A percentile compares a stretch with the other conserved stretches of the same genome.
Evolutionary conservation across 2,329 filamentous ascomycete genomes (phyloP).

Genomic region (Teratosphaeria gauchensis): DNA sequence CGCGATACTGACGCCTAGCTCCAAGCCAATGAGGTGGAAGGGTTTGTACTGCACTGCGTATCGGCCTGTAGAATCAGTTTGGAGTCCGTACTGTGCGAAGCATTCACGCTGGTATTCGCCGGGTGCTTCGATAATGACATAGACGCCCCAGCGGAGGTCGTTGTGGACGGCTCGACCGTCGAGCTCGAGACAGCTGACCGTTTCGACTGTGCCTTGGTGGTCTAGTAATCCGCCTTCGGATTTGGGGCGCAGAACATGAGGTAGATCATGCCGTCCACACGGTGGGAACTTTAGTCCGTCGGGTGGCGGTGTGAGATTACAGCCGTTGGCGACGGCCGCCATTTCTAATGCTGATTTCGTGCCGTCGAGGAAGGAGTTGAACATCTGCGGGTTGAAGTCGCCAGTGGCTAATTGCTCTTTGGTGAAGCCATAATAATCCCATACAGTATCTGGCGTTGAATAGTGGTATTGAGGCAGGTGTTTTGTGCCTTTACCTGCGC

Average conservation of each 20-base stretch:
- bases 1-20: conserved; percentile 36
- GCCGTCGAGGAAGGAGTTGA: conserved; percentile 42
- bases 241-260: conserved; percentile 31
- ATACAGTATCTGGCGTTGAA: conserved; percentile 39
- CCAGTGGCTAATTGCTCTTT: conserved; percentile 33
- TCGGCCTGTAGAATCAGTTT: conserved; percentile 33
- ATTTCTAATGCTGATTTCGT: conserved; percentile 40
- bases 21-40: conserved; percentile 39
- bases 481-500: conserved; percentile 39
- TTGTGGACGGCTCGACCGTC: conserved; percentile 35
- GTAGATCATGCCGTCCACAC: conserved; percentile 35
- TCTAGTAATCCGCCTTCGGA: conserved; percentile 34
- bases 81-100: conserved; percentile 37
- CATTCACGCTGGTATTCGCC: conserved; percentile 34
- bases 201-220: conserved; percentile 36
- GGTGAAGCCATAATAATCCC: conserved; percentile 39
- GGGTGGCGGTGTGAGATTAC: conserved; percentile 32
- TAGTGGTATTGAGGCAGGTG: conserved; percentile 38
- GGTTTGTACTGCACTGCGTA: conserved; percentile 40
- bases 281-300: conserved; percentile 36
- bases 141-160: conserved; percentile 36
- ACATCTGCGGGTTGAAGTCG: conserved; percentile 41
- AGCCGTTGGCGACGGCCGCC: conserved; percentile 40
- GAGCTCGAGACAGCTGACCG: conserved; percentile 36
- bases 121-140: conserved; percentile 35